Conservation (phyloP, 805 yeast genomes). For the Ogataea polymorpha region DNA sequence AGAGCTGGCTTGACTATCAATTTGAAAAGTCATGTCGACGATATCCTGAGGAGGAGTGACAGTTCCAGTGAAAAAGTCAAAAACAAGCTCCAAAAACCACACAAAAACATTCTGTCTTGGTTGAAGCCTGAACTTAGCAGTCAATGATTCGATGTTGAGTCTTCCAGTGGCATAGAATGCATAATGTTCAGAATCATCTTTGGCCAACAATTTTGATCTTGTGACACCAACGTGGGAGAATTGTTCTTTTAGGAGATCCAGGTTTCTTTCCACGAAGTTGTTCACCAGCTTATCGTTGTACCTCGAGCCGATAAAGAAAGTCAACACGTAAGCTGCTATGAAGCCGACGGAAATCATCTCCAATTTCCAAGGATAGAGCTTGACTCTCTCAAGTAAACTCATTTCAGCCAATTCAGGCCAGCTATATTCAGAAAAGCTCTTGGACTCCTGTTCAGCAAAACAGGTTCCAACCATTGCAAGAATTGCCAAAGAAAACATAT, state of each 20-base stretch:
- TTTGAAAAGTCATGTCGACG: constrained; percentile 58
- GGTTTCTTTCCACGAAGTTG: constrained; percentile 43
- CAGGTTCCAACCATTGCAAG: constrained; percentile 4
- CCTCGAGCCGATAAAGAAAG: constrained; percentile 57
- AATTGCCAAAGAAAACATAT: constrained; percentile 4
- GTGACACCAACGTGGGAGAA: constrained; percentile 76
- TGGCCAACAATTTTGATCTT: constrained; percentile 43
- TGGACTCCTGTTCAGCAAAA: constrained; percentile 9
- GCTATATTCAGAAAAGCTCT: constrained; percentile 28
- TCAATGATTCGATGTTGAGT: constrained; percentile 62
- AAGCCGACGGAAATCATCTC: constrained; percentile 58
- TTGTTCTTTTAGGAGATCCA: constrained; percentile 56
- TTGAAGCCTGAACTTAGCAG: constrained; percentile 58
- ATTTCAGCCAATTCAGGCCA: constrained; percentile 55
- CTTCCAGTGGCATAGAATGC: constrained; percentile 86
- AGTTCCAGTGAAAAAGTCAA: constrained; percentile 57
- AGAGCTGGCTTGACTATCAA: constrained; percentile 40
- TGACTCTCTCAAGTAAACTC: constrained; percentile 57
- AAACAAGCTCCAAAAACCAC: constrained; percentile 58
- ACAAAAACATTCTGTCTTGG: constrained; percentile 79
- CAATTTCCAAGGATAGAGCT: constrained; percentile 69
- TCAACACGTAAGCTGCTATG: constrained; percentile 44
- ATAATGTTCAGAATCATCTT: constrained; percentile 62
- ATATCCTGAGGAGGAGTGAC: constrained; percentile 55
- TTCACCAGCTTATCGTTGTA: constrained; percentile 57